These are phyloP conservation scores for Moricandia moricandioides DNA, from an alignment of 345 rosid species.

Conservation along the genomic window DNA sequence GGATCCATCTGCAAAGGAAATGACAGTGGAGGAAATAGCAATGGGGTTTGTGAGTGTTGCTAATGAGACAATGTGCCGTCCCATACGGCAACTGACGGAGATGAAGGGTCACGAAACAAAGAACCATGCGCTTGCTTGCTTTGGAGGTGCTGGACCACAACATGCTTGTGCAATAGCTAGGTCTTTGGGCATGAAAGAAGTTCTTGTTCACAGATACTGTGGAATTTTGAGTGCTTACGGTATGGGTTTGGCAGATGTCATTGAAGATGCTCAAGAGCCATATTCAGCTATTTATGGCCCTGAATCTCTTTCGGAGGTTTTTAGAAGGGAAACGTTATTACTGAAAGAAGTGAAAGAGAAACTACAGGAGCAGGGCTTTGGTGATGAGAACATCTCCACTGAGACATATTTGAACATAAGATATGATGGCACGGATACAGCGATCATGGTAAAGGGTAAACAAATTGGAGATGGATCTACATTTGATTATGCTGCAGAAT, in stretches of 20 bases:
- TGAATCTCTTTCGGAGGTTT: slow-evolving; percentile 62
- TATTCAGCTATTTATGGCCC: slow-evolving; percentile 78
- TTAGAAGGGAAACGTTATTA: slow-evolving; percentile 57
- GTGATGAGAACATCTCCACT: slow-evolving; percentile 56
- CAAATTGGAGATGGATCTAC: slow-evolving; percentile 44
- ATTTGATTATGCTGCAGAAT: slow-evolving; percentile 67
- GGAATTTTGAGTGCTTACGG: slow-evolving; percentile 97
- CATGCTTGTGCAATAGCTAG: slow-evolving; percentile 97
- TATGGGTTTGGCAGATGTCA: slow-evolving; percentile 97
- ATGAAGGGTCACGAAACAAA: slow-evolving; percentile 98
- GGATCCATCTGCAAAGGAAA: slow-evolving; percentile 65
- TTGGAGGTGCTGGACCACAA: slow-evolving; percentile 99
- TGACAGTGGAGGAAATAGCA: slow-evolving; percentile 86
- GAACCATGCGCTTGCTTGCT: slow-evolving; percentile 93
- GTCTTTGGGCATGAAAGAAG: slow-evolving; percentile 90
- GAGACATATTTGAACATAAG: slow-evolving; percentile 83
- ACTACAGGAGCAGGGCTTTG: slow-evolving; percentile 78
- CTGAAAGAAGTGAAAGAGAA: slow-evolving; percentile 58
- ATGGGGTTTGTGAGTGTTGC: slow-evolving; percentile 92
- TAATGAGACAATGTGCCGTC: slow-evolving; percentile 98
- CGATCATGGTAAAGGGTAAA: slow-evolving; percentile 83
- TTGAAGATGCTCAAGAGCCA: slow-evolving; percentile 96
- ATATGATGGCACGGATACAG: slow-evolving; percentile 95
- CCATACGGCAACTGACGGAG: slow-evolving; percentile 90
- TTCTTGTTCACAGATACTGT: slow-evolving; percentile 80